These are phyloP conservation scores for Geranium rotundifolium DNA, from an alignment of 345 rosid genomes.

Conservation along the genomic window DNA sequence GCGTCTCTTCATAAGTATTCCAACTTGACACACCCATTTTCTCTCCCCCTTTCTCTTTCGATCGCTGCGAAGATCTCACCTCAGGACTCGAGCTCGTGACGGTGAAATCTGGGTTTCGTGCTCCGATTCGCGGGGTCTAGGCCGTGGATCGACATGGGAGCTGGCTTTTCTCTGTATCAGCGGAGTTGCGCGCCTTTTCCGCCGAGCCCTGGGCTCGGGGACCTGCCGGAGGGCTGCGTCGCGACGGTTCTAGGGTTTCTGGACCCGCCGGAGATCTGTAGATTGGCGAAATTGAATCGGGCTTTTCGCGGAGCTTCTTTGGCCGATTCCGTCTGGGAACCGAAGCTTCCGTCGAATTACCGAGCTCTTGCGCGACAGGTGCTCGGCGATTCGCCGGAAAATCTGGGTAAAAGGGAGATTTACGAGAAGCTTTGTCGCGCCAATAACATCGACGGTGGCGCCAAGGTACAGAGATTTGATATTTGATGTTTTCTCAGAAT, in stretches of 20 bases:
- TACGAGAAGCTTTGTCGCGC: conserved; percentile 48
- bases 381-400: conserved; percentile 22
- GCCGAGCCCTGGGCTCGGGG: conserved; percentile 28
- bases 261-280: conserved; percentile 79
- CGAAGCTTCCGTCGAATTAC: conserved; percentile 68
- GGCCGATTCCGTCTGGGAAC: conserved; percentile 78
- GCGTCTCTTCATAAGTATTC: too few species aligned
- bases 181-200: background rate
- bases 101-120: too few species aligned
- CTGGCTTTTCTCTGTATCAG: too few species aligned
- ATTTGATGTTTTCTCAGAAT: background rate
- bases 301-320: conserved; percentile 57
- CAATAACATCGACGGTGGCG: conserved; percentile 49
- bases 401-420: conserved; percentile 43
- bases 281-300: conserved; percentile 42
- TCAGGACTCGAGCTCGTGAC: too few species aligned
- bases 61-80: too few species aligned
- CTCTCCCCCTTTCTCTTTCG: too few species aligned
- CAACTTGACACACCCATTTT: too few species aligned
- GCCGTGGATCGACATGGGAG: too few species aligned
- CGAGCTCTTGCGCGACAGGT: conserved; percentile 29
- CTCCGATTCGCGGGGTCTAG: too few species aligned
- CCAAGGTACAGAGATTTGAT: conserved; percentile 34
- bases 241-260: conserved; percentile 44
- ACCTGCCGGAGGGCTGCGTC: conserved; percentile 64